These are phyloP conservation scores for Violaceomyces palustris DNA, from an alignment of 1,284 basidiomycete genomes.

Conservation along the genomic window DNA sequence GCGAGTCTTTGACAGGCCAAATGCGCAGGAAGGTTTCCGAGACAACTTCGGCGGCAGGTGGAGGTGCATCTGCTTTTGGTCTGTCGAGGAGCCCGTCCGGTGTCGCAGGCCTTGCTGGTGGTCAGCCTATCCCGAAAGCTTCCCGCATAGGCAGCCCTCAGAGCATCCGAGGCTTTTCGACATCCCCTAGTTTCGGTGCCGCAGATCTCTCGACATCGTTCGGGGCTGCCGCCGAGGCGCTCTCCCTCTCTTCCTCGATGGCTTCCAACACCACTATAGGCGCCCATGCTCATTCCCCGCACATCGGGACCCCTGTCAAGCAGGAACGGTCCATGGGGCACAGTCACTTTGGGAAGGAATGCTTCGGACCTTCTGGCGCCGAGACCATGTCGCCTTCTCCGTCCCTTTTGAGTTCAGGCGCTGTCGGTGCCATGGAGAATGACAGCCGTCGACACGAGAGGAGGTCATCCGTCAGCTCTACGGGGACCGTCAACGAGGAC, in stretches of 20 bases:
- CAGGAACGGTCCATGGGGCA: slow-evolving; percentile 30
- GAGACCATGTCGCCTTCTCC: slow-evolving; percentile 20
- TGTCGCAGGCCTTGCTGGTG: slow-evolving; percentile 10
- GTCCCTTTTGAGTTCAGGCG: slow-evolving; percentile 10
- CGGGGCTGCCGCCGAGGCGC: slow-evolving; percentile 46
- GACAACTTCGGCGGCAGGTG: slow-evolving; percentile 27
- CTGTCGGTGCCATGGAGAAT: slow-evolving; percentile 5
- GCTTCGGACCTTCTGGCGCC: slow-evolving; percentile 35
- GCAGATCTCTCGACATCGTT: slow-evolving; percentile 43
- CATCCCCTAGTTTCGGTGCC: slow-evolving; percentile 16
- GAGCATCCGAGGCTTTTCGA: neutral
- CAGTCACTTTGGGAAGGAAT: slow-evolving; percentile 43
- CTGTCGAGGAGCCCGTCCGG: slow-evolving; percentile 19
- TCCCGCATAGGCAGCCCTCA: slow-evolving; percentile 4
- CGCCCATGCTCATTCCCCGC: slow-evolving; percentile 18
- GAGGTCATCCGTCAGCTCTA: slow-evolving; percentile 50
- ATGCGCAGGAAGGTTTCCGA: slow-evolving; percentile 34
- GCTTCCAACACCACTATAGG: slow-evolving; percentile 27
- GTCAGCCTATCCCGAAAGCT: slow-evolving; percentile 25
- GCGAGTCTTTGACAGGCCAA: slow-evolving; percentile 38
- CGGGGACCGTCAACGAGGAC: slow-evolving; percentile 58
- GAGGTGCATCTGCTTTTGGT: slow-evolving; percentile 27
- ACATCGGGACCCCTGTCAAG: slow-evolving; percentile 7
- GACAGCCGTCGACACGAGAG: slow-evolving; percentile 46
- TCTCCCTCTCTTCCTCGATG: slow-evolving; percentile 30